A percentile compares a stretch with the other conserved stretches of the same genome.
Evolutionary conservation across 164 flowering plant species (phyloP).

Genomic region (Dillenia turbinata): DNA sequence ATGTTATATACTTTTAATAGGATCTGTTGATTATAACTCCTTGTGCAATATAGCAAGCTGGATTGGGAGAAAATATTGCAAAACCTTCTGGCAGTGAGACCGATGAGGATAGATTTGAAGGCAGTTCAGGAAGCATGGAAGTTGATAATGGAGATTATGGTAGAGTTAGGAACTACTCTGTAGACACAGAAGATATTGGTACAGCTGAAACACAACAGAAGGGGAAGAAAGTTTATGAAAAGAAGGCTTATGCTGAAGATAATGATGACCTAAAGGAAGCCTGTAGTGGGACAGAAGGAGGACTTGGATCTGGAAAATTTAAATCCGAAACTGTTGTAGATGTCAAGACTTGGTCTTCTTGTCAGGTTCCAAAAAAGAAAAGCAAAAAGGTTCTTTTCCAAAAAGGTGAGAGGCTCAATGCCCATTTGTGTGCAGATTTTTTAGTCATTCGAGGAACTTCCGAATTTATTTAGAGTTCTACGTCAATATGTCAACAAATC

Average conservation of each 20-base stretch:
- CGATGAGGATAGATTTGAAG: conserved; percentile 50
- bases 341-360: conserved; percentile 26
- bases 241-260: conserved; percentile 30
- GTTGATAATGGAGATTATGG: conserved; percentile 50
- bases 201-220: conserved; percentile 23
- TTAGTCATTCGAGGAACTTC: too few relatives aligned
- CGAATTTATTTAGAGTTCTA: too few relatives aligned
- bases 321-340: conserved; percentile 33
- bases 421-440: too few relatives aligned
- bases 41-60: conserved; percentile 24
- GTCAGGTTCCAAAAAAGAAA: conserved; percentile 43
- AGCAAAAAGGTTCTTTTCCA: conserved; percentile 41
- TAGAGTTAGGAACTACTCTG: conserved; percentile 24
- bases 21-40: not conserved
- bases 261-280: conserved; percentile 61
- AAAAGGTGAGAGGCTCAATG: conserved; percentile 28
- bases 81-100: conserved; percentile 27
- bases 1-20: not conserved
- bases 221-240: conserved; percentile 32
- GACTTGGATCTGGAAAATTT: conserved; percentile 33
- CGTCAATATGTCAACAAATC: too few relatives aligned
- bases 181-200: conserved; percentile 31
- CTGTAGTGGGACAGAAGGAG: conserved; percentile 73
- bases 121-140: conserved; percentile 57
- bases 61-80: conserved; percentile 22